These are phyloP conservation scores for Helianthus tuberosus DNA, from an alignment of 129 eudicot species.

Conservation along the genomic window DNA sequence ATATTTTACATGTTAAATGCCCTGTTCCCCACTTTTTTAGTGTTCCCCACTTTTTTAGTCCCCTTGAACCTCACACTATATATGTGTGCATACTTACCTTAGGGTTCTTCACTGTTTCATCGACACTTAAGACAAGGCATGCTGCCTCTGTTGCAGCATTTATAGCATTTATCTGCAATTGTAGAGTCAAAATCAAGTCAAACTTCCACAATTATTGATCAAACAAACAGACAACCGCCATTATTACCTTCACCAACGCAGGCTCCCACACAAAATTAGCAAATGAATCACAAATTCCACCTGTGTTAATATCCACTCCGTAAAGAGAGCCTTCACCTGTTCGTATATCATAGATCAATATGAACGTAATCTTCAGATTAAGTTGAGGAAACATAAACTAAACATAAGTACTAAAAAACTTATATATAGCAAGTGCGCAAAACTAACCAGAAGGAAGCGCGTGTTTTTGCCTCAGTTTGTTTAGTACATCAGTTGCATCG, in stretches of 20 bases:
- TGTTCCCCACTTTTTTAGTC: too few relatives aligned
- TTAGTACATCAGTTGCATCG: conserved; percentile 95
- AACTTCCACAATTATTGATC: neutral
- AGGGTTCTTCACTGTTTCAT: conserved; percentile 95
- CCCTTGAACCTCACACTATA: too few relatives aligned
- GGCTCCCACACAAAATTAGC: conserved; percentile 99
- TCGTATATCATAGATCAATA: conserved; percentile 5
- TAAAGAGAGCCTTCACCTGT: conserved; percentile 95
- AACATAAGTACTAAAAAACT: neutral
- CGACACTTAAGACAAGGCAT: conserved; percentile 92
- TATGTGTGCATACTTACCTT: conserved; percentile 53
- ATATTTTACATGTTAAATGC: too few relatives aligned
- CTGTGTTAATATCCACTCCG: conserved; percentile 96
- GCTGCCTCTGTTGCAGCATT: conserved; percentile 99
- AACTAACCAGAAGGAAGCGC: conserved; percentile 79
- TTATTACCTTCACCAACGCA: conserved; percentile 85
- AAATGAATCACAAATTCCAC: conserved; percentile 92
- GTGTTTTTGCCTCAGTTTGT: conserved; percentile 94
- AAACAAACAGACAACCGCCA: neutral
- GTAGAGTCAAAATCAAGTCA: neutral
- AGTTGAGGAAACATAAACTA: neutral
- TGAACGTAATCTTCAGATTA: neutral
- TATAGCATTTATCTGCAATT: conserved; percentile 84
- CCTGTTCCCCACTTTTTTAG: too few relatives aligned
- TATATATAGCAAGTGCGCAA: conserved; percentile 10